Conservation (phyloP, 257 asterid genomes). For the Coffea canephora region DNA sequence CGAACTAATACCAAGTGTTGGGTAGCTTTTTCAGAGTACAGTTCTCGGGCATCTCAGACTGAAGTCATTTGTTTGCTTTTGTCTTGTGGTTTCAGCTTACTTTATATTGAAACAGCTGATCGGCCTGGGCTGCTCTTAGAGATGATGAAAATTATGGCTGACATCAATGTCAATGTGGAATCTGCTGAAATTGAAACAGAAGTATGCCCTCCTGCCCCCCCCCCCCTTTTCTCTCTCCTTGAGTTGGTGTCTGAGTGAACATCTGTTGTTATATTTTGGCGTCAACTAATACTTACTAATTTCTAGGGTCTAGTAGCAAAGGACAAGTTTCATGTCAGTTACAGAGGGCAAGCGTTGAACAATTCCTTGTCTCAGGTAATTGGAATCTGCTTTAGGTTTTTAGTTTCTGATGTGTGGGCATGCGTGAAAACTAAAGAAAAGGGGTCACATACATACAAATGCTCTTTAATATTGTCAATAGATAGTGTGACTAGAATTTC, state of each 20-base stretch:
- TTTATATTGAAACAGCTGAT: slow-evolving; percentile 86
- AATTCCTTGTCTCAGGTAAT: slow-evolving; percentile 92
- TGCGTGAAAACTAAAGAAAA: too few relatives aligned
- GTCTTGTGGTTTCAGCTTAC: slow-evolving; percentile 66
- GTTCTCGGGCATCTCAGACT: background rate
- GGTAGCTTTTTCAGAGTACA: background rate
- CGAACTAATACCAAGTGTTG: background rate
- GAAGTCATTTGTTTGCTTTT: slow-evolving; percentile 3
- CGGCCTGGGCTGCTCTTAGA: slow-evolving; percentile 88
- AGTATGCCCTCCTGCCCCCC: slow-evolving; percentile 31
- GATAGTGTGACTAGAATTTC: background rate
- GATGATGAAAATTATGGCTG: slow-evolving; percentile 74
- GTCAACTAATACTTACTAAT: slow-evolving; percentile 19
- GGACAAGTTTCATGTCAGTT: slow-evolving; percentile 92
- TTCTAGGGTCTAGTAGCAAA: slow-evolving; percentile 88
- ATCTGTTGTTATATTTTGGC: background rate
- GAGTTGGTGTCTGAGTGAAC: background rate
- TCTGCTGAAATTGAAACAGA: slow-evolving; percentile 98
- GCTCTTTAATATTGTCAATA: background rate
- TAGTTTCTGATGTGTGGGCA: background rate
- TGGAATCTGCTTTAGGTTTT: background rate
- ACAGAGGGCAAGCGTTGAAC: slow-evolving; percentile 86
- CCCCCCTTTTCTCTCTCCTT: background rate
- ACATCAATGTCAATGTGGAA: slow-evolving; percentile 72
- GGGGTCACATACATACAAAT: background rate